These are phyloP conservation scores for Metarhizium brunneum DNA, from an alignment of 2,329 filamentous ascomycete species.

Conservation along the genomic window DNA sequence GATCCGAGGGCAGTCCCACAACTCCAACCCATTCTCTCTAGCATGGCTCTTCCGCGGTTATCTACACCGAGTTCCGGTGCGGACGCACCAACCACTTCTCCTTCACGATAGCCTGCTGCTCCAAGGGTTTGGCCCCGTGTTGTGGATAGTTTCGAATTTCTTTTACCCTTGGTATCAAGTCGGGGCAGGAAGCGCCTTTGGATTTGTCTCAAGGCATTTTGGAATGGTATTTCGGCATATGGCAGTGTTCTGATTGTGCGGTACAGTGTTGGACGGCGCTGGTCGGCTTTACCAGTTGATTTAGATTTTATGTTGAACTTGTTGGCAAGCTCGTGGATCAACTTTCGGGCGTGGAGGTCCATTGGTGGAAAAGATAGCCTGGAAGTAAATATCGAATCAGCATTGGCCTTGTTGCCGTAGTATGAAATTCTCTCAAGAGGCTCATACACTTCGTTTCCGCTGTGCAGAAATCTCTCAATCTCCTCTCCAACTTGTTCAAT, in stretches of 20 bases:
- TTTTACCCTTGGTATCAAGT: conserved; percentile 32
- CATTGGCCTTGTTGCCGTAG: not conserved
- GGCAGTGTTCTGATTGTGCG: conserved; percentile 59
- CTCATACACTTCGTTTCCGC: conserved; percentile 52
- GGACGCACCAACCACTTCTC: conserved; percentile 76
- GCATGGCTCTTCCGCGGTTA: conserved; percentile 76
- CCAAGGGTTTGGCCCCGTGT: conserved; percentile 10
- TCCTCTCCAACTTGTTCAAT: conserved; percentile 64
- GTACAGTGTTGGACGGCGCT: conserved; percentile 67
- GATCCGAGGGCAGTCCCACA: conserved; percentile 77
- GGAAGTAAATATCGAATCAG: conserved; percentile 7
- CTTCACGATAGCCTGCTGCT: conserved; percentile 56
- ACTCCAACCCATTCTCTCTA: conserved; percentile 97
- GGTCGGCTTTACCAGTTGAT: conserved; percentile 64
- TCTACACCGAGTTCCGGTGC: conserved; percentile 75
- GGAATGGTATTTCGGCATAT: conserved; percentile 50
- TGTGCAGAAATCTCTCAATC: conserved; percentile 60
- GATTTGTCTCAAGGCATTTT: conserved; percentile 35
- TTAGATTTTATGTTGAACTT: conserved; percentile 74
- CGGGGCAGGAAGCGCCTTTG: conserved; percentile 47
- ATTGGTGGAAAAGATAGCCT: conserved; percentile 76
- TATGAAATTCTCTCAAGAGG: not conserved
- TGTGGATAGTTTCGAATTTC: conserved; percentile 20
- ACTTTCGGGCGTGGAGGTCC: conserved; percentile 66
- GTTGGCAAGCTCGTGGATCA: conserved; percentile 70